Conservation (phyloP, 139 green algal genomes). For the Picochlorum sp. region DNA sequence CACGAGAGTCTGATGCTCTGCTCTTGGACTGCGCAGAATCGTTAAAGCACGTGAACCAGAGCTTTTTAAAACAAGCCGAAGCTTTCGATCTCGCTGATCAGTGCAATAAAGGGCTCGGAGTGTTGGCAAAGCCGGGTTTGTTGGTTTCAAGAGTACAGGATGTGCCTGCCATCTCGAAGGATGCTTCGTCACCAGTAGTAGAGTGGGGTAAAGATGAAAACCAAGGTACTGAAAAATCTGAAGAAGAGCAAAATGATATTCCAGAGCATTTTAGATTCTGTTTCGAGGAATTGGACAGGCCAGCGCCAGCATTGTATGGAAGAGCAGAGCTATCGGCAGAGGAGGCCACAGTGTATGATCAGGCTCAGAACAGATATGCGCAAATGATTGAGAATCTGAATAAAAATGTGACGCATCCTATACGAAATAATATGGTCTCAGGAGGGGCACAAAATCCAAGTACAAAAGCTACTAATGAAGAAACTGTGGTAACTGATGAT, state of each 20-base stretch:
- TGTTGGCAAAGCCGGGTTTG: not conserved
- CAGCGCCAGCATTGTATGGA: not conserved
- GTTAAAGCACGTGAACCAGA: not conserved
- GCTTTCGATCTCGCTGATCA: slow-evolving; percentile 23
- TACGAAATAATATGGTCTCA: too few relatives aligned
- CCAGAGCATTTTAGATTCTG: not conserved
- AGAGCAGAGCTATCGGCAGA: too few relatives aligned
- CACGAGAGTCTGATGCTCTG: not conserved
- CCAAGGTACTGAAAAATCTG: too few relatives aligned
- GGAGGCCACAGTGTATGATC: too few relatives aligned
- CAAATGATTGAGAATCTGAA: too few relatives aligned
- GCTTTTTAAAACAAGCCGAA: slow-evolving; percentile 25
- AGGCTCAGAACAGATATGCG: too few relatives aligned
- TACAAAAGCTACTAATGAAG: not conserved
- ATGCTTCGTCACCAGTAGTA: too few relatives aligned
- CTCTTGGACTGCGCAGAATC: slow-evolving; percentile 4
- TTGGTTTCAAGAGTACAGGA: not conserved
- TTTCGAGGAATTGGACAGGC: not conserved
- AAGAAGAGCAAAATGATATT: not conserved
- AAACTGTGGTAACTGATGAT: not conserved
- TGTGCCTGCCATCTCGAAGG: not conserved
- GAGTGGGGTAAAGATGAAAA: not conserved
- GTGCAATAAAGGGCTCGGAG: slow-evolving; percentile 14
- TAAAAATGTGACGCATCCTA: too few relatives aligned
- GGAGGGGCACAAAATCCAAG: not conserved